These are phyloP conservation scores for Obelidium mucronatum DNA, from an alignment of 192 early-diverging fungal species.

Conservation along the genomic window DNA sequence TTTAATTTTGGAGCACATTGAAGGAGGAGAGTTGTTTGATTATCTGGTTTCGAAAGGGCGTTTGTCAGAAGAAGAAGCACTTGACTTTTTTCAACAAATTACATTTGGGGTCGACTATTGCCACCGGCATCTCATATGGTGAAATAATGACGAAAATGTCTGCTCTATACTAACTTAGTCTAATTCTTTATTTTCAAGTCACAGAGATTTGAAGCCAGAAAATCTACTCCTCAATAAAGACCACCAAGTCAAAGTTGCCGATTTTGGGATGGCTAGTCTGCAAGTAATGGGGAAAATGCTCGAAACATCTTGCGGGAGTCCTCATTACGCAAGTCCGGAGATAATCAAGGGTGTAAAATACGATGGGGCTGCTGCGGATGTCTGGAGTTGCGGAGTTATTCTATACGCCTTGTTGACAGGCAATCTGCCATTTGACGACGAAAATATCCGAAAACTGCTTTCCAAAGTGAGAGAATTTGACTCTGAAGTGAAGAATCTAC, in stretches of 20 bases:
- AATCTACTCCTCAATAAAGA: constrained; percentile 88
- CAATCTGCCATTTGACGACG: constrained; percentile 78
- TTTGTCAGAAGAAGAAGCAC: constrained; percentile 83
- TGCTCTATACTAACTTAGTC: neutral
- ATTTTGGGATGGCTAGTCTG: constrained; percentile 92
- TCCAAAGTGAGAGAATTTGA: constrained; percentile 57
- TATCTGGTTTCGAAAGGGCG: constrained; percentile 68
- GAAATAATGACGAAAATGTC: too few species aligned
- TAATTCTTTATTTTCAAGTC: constrained; percentile 38
- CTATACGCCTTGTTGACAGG: constrained; percentile 75
- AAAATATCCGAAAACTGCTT: constrained; percentile 70
- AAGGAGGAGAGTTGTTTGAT: constrained; percentile 79
- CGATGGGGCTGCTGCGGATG: constrained; percentile 70
- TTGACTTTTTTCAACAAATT: constrained; percentile 96
- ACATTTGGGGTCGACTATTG: constrained; percentile 94
- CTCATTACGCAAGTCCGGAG: constrained; percentile 79
- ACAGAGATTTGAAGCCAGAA: constrained; percentile 68
- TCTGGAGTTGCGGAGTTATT: constrained; percentile 82
- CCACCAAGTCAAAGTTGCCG: constrained; percentile 95
- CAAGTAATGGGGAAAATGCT: constrained; percentile 59
- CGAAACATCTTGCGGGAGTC: constrained; percentile 74
- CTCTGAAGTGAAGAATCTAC: constrained; percentile 39
- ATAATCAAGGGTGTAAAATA: constrained; percentile 74
- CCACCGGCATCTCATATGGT: constrained; percentile 92
- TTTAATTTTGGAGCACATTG: constrained; percentile 72